A percentile compares a stretch with the other conserved stretches of the same genome.
Conservation (phyloP, 495 filamentous ascomycete genomes). For the Aspergillus sparsus region DNA sequence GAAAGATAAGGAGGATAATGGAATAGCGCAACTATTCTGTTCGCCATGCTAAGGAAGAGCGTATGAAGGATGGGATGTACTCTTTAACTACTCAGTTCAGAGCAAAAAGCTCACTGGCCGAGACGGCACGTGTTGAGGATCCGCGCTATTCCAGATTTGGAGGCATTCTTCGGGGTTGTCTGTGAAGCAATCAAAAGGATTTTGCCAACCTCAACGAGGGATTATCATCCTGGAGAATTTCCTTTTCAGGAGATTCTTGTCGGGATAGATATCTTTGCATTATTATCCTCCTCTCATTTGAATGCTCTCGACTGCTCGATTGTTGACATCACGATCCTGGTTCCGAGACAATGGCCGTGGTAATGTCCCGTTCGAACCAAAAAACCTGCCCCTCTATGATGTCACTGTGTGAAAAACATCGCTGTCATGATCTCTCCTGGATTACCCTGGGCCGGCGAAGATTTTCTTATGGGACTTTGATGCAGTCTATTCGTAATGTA, state of each 20-base stretch:
- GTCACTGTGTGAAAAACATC: not conserved
- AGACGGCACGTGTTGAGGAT: not conserved
- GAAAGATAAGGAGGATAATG: too few species aligned
- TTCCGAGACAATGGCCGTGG: not conserved
- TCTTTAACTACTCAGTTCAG: too few species aligned
- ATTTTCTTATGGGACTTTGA: not conserved
- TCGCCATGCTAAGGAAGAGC: too few species aligned
- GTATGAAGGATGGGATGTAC: too few species aligned
- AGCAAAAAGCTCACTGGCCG: too few species aligned
- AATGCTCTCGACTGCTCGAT: not conserved
- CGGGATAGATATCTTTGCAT: too few species aligned
- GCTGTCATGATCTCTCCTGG: not conserved
- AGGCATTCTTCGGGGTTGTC: not conserved
- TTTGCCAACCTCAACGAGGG: not conserved
- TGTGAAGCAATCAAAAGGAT: not conserved
- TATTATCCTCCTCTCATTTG: not conserved
- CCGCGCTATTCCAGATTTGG: not conserved
- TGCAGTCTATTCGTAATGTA: slow-evolving; percentile 7
- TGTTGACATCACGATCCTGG: not conserved
- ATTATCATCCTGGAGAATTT: not conserved
- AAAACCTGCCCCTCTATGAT: not conserved
- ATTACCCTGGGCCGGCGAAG: not conserved
- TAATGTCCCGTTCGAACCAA: not conserved
- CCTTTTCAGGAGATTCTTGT: not conserved
- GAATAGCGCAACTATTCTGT: too few species aligned